Base-by-base conservation (phyloP, 202 grass and related monocot genomes). In the Elaeis oleifera region DNA sequence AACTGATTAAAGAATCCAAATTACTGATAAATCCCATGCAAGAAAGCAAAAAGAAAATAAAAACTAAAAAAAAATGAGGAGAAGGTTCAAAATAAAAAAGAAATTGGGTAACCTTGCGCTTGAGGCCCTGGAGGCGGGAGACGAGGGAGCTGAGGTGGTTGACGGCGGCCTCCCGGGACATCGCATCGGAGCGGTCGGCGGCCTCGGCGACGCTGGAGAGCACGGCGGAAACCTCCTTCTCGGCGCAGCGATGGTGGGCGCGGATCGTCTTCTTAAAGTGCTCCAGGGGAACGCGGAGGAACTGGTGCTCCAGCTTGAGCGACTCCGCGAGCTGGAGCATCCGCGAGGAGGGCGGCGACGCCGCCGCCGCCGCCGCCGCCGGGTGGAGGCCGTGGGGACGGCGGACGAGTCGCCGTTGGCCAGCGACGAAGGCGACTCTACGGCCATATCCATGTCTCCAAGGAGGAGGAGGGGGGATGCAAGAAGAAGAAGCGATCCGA, bases 121-220 rank as follows among this genome's bases (percentile, higher is more conserved):
- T 99, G 55, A 99, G 89, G 49, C 88, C 85, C 18, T 99, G 94
- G 65, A 99, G 94, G 39, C 94, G 88, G 55, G 84, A 94, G 53
- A 94, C 94, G 32, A 99, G 84, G 62, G 85, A 89, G 26, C 82
- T 89, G 63, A 99, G 80, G 73, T 83, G 73, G n/a, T 77, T 74
- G 9, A 90, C 73, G 50, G 87, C 70, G 23, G 65, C 78, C 25
- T 68, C 68, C 9, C 53, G 26, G 7, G 23, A 67, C 68, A 2
- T 51, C 53, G 15, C 7, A 5, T 54, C 9, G 1, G 65, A 49
- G 5, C 53, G 7, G 4, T 26, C 60, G 26, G 51, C 44, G 22
- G 61, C 66, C 16, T 78, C 49, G 48, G 83, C 69, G 49, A 90
- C 74, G 49, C 82, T 82, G 53, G 85, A 75, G 23, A 99, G 54